Evolutionary conservation across 495 filamentous ascomycete genomes (phyloP).

Genomic region (Neurospora sp.): DNA sequence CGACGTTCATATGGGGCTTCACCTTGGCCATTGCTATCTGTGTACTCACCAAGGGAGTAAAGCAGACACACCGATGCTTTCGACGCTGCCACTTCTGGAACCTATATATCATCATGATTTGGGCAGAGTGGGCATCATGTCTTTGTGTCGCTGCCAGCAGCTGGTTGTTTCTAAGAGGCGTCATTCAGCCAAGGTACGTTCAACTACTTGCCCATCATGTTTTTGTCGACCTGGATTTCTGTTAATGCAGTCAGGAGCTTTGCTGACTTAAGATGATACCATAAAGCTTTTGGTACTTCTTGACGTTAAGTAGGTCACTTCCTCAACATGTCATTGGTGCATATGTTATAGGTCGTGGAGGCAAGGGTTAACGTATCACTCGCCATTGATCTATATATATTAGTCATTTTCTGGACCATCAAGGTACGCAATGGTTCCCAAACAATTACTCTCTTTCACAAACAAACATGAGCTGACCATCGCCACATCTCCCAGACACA

Average conservation of each 20-base stretch:
- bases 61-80: constrained; percentile 18
- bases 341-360: background rate
- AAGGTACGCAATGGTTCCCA: constrained; percentile 5
- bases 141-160: constrained; percentile 9
- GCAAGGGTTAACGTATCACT: background rate
- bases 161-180: constrained; percentile 18
- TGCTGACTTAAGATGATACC: background rate
- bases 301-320: constrained; percentile 10
- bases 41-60: constrained; percentile 11
- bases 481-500: constrained; percentile 21
- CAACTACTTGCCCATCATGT: background rate
- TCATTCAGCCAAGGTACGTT: constrained; percentile 15
- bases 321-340: background rate
- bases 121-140: constrained; percentile 13
- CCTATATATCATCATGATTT: constrained; percentile 25
- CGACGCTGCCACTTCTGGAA: constrained; percentile 3
- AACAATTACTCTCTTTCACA: background rate
- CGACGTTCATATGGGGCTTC: constrained; percentile 20
- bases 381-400: background rate
- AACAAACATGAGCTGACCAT: background rate
- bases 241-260: background rate
- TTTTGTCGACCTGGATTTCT: too few relatives aligned
- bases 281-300: constrained; percentile 13
- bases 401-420: constrained; percentile 22
- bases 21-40: constrained; percentile 15